Evolutionary conservation across 768 basidiomycete genomes (phyloP), one percentile per base, ranked within the genome.

Genomic region (Cystobasidium tubakii): DNA sequence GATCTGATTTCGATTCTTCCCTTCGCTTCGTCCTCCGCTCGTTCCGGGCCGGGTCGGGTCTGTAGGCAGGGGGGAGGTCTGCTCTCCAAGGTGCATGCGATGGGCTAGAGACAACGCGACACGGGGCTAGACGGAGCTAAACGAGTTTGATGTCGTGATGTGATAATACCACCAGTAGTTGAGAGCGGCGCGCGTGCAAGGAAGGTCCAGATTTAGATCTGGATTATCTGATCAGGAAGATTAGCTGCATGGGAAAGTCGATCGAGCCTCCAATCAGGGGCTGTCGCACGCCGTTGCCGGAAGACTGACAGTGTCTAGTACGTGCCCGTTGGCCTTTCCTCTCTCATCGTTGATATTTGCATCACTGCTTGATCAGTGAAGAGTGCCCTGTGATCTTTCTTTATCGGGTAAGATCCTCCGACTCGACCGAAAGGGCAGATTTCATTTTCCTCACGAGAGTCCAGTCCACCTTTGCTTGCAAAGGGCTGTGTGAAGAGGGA

Each of bases 1-100:
- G 46, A 50, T 50, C 46, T 50, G 46, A 50, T n/a, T n/a, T n/a
- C n/a, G n/a, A n/a, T 50, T 50, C 46, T 50, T 50, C 39, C 39
- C 39, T 50, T 50, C 15, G 46, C 7, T 50, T n/a, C 21, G 7
- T 50, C 46, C 46, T 15, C 46, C 46, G 46, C 15, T 50, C 4
- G 39, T 17, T 50, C 46, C 46, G 46, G n/a, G n/a, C n/a, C n/a
- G n/a, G n/a, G n/a, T n/a, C n/a, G n/a, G n/a, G n/a, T n/a, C n/a
- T n/a, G n/a, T n/a, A n/a, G n/a, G 21, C 46, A 50, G 15, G 46
- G 46, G 21, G 46, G 39, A 39, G 15, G 39, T 39, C 39, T n/a
- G 15, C 21, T 50, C 46, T 50, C 46, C 9, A 15, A 21, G 46
- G 46, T 9, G n/a, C 9, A 17, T 3, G 46, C 7, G 46, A 6